These are phyloP conservation scores for Nicotiana tomentosiformis DNA, from an alignment of 257 asterid genomes.

Conservation along the genomic window DNA sequence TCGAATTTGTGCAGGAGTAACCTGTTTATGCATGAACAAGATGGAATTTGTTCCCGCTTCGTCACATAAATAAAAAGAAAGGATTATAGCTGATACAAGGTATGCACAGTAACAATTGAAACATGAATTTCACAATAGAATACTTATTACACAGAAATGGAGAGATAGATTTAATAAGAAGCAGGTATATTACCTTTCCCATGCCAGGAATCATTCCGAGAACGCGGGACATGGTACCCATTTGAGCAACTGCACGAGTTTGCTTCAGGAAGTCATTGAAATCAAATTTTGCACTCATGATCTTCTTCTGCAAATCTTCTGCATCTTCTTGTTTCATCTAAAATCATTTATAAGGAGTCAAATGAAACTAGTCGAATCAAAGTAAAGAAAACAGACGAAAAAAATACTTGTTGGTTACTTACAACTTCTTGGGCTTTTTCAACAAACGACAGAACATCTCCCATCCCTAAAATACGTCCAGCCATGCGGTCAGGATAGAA, in stretches of 20 bases:
- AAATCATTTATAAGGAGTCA: slow-evolving; percentile 1
- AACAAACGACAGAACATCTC: slow-evolving; percentile 95
- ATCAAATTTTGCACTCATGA: slow-evolving; percentile 95
- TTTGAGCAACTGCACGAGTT: slow-evolving; percentile 87
- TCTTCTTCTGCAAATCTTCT: slow-evolving; percentile 92
- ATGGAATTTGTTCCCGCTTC: background rate
- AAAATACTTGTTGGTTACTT: slow-evolving; percentile 29
- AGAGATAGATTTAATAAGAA: background rate
- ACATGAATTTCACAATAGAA: background rate
- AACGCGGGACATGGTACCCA: slow-evolving; percentile 99
- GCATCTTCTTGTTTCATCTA: slow-evolving; percentile 98
- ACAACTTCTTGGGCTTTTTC: slow-evolving; percentile 99
- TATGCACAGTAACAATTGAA: background rate
- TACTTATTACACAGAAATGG: background rate
- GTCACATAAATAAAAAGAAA: background rate
- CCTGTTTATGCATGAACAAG: slow-evolving; percentile 34
- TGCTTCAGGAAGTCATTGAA: slow-evolving; percentile 95
- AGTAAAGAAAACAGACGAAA: background rate
- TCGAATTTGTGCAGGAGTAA: slow-evolving; percentile 98
- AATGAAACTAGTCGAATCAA: background rate
- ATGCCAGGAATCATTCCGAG: slow-evolving; percentile 98
- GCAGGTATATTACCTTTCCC: slow-evolving; percentile 62
- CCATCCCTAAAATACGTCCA: slow-evolving; percentile 97
- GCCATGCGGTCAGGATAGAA: slow-evolving; percentile 99
- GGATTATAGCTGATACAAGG: background rate